Base-by-base conservation (phyloP, 2,329 filamentous ascomycete genomes). In the Colletotrichum salicis region DNA sequence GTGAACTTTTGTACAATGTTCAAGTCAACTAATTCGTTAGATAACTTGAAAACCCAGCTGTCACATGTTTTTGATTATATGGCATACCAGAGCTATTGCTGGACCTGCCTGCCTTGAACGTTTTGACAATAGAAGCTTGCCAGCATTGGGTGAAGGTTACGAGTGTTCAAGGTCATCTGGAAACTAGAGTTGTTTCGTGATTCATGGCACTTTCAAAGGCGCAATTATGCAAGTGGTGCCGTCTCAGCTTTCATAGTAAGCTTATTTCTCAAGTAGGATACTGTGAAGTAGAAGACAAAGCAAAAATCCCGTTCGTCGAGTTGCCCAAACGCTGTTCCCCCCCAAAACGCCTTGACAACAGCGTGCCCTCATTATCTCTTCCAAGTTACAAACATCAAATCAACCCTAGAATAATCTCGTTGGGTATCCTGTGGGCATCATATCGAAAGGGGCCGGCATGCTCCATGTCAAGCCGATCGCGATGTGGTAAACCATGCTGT, bases 381-480 rank as follows among this genome's bases (percentile, higher is more conserved):
- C 29, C 6, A 15, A 2, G 48, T 7, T 15, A 4, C 22, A 1
- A n/a, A 6, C 13, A 27, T 1, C 22, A 4, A 19, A 10, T 29
- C 13, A n/a, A 15, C 15, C 27, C 35, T 57, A 69, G 12, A 51
- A 63, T 8, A 45, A 3, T 11, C 45, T 59, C 6, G 24, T 41
- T 7, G 70, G 66, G 22, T 64, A 70, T 2, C 59, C 65, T 6
- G 15, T 29, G 4, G 65, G 65, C 35, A 70, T 52, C 45, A 72
- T 27, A 22, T 63, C 60, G 24, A 64, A 64, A 12, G 70, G 66
- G 8, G 48, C 35, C 5, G 70, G 60, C n/a, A 64, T 15, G 2
- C 37, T 60, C 70, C 65, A 70, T 29, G 55, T 15, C 5, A 71
- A 31, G 22, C 65, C 59, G 29, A 45, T 10, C 6, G 35, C 33